Conservation (phyloP, 2,329 filamentous ascomycete species). For the Orbilia ellipsospora region DNA sequence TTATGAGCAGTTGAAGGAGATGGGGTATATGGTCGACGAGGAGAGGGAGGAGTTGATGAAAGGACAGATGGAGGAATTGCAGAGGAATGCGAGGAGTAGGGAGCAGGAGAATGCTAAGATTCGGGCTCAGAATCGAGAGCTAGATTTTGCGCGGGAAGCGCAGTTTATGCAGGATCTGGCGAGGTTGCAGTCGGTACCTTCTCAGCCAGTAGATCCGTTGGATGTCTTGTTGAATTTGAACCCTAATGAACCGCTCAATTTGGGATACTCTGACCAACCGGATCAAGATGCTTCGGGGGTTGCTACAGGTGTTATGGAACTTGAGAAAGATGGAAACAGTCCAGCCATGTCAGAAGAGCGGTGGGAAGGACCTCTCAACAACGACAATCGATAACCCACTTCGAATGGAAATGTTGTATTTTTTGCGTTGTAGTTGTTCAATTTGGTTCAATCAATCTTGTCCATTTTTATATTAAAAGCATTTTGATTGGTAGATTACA, state of each 20-base stretch:
- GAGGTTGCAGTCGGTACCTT: background rate
- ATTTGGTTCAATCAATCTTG: background rate
- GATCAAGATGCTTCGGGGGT: background rate
- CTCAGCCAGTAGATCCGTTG: background rate
- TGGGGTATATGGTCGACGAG: conserved; percentile 31
- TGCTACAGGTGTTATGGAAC: background rate
- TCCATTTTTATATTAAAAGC: too few species aligned
- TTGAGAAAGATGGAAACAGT: background rate
- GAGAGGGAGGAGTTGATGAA: background rate
- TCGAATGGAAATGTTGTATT: conserved; percentile 7
- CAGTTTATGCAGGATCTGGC: background rate
- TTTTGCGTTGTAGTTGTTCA: background rate
- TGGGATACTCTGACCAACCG: too few species aligned
- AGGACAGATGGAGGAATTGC: background rate
- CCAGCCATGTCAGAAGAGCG: background rate
- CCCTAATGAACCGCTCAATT: background rate
- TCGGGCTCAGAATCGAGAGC: background rate
- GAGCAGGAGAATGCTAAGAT: conserved; percentile 5
- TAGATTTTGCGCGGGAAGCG: background rate
- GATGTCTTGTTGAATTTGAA: background rate
- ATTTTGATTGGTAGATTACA: background rate
- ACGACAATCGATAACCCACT: background rate
- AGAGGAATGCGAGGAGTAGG: background rate
- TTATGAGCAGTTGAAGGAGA: conserved; percentile 4
- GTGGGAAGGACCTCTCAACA: too few species aligned